Base-by-base conservation (phyloP, 139 green algal genomes). In the Chlorella sp. region DNA sequence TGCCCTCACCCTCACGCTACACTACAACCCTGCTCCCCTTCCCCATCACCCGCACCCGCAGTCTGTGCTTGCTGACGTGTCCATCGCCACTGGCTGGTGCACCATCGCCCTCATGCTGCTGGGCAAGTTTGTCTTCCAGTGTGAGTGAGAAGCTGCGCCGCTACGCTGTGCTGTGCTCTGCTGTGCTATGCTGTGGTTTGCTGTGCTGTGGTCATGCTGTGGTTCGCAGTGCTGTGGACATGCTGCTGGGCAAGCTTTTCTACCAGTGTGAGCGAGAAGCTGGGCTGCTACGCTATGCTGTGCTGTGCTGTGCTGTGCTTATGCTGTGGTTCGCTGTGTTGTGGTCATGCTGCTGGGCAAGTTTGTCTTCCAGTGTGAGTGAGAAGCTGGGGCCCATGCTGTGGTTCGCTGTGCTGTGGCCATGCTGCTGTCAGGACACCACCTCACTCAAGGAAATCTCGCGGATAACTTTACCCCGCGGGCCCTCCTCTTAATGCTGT, bases 81-180 rank as follows among this genome's bases (percentile, higher is more conserved):
- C 95, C 5, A 97, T 96, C 53, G 95, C 91, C 40, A 97, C 94
- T 5, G 97, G 96, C 78, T 95, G 85, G 32, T 73, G 91, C 61
- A 99, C 97, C 19, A 96, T 97, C 30, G 89, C 91, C 21, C 92
- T 95, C n/a, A 98, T 98, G 96, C 61, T 99, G 26, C 85, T 92
- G 1, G 94, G 95, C 30, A 94, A 94, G n/a, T 95, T 96, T 39
- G 91, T 98, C 14, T 98, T 98, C 86, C 89, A 95, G 85, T 93
- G 95, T 88, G 83, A 87, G 82, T 78, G 24, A 24, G 34, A 21
- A 34, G 37, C 76, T 19, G 34, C 76, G 26, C 76, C n/a, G n/a
- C n/a, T 82, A 5, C 16, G 12, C n/a, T 32, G 76, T 82, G 76
- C 34, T 82, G 76, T 57, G 48, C 48, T 57, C 7, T 57, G 48